phyloP scores from a whole-genome alignment of 2,329 filamentous ascomycete genomes.

The Cercospora sp. region DNA sequence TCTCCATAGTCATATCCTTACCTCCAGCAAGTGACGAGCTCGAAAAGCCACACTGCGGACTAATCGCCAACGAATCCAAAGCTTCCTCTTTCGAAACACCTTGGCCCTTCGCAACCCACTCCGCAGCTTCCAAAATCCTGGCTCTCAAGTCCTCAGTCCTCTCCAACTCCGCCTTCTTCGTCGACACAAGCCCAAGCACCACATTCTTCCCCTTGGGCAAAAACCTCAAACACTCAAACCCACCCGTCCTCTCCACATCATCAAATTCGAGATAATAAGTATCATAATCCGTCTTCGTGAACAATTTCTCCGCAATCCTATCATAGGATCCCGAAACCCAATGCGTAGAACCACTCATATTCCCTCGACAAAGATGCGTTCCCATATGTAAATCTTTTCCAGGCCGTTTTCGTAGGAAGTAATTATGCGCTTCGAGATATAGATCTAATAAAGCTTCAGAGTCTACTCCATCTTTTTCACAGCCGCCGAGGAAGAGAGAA shows the following conservation, averaged over 20 bases:
- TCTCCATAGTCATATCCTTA: conserved; percentile 35
- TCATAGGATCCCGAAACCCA: conserved; percentile 32
- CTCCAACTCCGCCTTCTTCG: conserved; percentile 36
- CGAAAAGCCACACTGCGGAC: conserved; percentile 39
- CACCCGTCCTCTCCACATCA: conserved; percentile 33
- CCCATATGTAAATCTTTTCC: conserved; percentile 29
- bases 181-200: conserved; percentile 37
- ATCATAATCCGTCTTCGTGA: conserved; percentile 31
- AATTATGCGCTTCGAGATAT: conserved; percentile 30
- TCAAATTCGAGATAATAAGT: conserved; percentile 39
- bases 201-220: conserved; percentile 38
- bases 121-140: conserved; percentile 32
- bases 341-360: conserved; percentile 27
- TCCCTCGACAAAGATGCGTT: conserved; percentile 34
- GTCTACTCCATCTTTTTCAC: conserved; percentile 27
- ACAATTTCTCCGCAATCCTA: conserved; percentile 34
- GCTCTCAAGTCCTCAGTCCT: conserved; percentile 26
- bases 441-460: conserved; percentile 27
- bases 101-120: conserved; percentile 34
- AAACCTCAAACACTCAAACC: conserved; percentile 35
- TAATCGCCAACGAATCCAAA: conserved; percentile 33
- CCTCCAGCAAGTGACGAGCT: conserved; percentile 33
- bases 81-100: conserved; percentile 30
- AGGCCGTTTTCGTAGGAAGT: conserved; percentile 22
- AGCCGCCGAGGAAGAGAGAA: conserved; percentile 28